Conservation (phyloP, 495 filamentous ascomycete species). For the Pseudevernia furfuracea region DNA sequence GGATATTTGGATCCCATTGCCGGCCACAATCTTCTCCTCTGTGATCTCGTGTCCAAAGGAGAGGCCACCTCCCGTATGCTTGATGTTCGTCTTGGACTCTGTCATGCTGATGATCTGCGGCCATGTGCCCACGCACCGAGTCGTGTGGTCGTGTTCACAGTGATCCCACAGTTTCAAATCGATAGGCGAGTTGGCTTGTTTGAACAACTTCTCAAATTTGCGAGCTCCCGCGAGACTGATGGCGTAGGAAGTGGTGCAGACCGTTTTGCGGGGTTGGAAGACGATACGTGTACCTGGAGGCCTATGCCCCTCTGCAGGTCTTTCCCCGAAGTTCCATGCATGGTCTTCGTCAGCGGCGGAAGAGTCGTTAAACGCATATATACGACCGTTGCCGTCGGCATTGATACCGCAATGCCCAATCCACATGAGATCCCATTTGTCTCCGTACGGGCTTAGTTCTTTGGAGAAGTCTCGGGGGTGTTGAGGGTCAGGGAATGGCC, state of each 20-base stretch:
- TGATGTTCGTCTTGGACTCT: slow-evolving; percentile 22
- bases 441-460: slow-evolving; percentile 31
- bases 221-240: slow-evolving; percentile 19
- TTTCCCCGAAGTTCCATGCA: slow-evolving; percentile 17
- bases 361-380: slow-evolving; percentile 20
- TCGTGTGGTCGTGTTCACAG: slow-evolving; percentile 16
- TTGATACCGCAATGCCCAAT: slow-evolving; percentile 34
- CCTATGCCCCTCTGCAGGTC: slow-evolving; percentile 12
- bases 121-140: slow-evolving; percentile 21
- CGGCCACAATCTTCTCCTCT: slow-evolving; percentile 19
- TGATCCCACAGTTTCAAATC: slow-evolving; percentile 20
- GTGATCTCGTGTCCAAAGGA: slow-evolving; percentile 21
- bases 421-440: slow-evolving; percentile 38
- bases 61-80: slow-evolving; percentile 21
- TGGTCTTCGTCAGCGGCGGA: slow-evolving; percentile 21
- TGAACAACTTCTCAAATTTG: slow-evolving; percentile 20
- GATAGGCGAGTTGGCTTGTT: slow-evolving; percentile 20
- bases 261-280: slow-evolving; percentile 13
- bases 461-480: slow-evolving; percentile 27
- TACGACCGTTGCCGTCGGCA: slow-evolving; percentile 20
- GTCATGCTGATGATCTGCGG: slow-evolving; percentile 24
- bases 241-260: slow-evolving; percentile 24
- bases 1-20: slow-evolving; percentile 20
- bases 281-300: slow-evolving; percentile 22
- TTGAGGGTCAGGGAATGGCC: slow-evolving; percentile 28